Evolutionary conservation across 495 filamentous ascomycete genomes (phyloP).

Genomic region (Xeromyces bisporus): DNA sequence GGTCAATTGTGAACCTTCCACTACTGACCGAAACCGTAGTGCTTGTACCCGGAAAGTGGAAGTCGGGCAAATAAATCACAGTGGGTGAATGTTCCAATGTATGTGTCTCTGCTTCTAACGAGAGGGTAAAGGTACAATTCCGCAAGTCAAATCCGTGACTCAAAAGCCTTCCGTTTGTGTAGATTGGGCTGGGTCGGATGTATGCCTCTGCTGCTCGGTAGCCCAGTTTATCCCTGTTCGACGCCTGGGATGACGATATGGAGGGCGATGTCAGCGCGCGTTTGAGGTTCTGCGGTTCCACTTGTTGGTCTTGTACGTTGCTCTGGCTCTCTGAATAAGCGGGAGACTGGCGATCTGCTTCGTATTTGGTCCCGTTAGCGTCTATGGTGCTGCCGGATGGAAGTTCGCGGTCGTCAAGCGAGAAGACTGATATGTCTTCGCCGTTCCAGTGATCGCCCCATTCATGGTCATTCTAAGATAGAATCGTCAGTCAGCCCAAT

Average conservation of each 20-base stretch:
- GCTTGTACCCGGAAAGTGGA: conserved; percentile 68
- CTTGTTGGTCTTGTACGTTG: conserved; percentile 35
- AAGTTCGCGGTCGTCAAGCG: conserved; percentile 59
- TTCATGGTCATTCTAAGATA: conserved; percentile 56
- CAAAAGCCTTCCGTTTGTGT: conserved; percentile 47
- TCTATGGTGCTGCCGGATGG: conserved; percentile 20
- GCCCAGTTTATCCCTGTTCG: conserved; percentile 43
- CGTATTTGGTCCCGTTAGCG: conserved; percentile 10
- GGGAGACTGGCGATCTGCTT: conserved; percentile 32
- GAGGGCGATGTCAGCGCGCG: conserved; percentile 52
- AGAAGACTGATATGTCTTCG: conserved; percentile 86
- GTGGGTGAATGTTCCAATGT: conserved; percentile 49
- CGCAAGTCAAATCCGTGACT: conserved; percentile 64
- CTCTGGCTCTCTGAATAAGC: conserved; percentile 40
- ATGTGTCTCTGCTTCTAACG: conserved; percentile 35
- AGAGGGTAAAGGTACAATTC: conserved; percentile 55
- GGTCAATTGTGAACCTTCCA: conserved; percentile 77
- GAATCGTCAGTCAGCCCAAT: neutral
- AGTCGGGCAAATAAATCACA: conserved; percentile 75
- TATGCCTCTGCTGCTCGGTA: conserved; percentile 86
- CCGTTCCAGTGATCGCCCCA: conserved; percentile 96
- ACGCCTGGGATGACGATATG: conserved; percentile 42
- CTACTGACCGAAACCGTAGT: conserved; percentile 57
- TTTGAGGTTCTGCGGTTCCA: conserved; percentile 57
- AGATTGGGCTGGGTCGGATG: conserved; percentile 69